Evolutionary conservation across 352 stramenopile genomes (phyloP), one percentile per base, ranked within the genome.

Genomic region (Pythium phragmiticola): DNA sequence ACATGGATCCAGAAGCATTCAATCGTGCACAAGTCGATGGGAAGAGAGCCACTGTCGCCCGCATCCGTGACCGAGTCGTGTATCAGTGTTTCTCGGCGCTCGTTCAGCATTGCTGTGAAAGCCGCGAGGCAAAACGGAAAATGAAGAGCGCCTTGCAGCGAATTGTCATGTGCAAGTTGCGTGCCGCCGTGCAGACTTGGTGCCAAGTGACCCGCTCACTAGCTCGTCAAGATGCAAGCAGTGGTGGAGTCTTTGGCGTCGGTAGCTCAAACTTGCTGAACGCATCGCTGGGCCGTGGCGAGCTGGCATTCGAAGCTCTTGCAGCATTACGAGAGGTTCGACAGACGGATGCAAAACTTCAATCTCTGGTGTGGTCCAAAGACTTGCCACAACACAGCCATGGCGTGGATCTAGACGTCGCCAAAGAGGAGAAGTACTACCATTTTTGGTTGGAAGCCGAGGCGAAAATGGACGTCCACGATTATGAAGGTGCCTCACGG

Each of bases 71-170:
- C 39, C 70, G 76, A 4, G 16, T 76, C 0, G 17, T 89, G 6
- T 81, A 77, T 62, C 77, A 73, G 50, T 69, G 69, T 3, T 92
- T 92, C 55, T 51, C 62, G 42, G 79, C 81, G 4, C 73, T 90
- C 16, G 76, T 77, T 2, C 39, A 70, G 30, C 82, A 92, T 37
- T 68, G 76, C 13, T 23, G 65, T 2, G 72, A 77, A 21, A 65
- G 61, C 6, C 45, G 59, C 6, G 70, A 80, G 36, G 67, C 41
- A 12, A 72, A 77, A 21, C 48, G 61, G 30, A 92, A 88, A 63
- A 69, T 92, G 48, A 60, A 41, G 5, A 45, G 28, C 9, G 74
- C 78, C 1, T 34, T 84, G 12, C 19, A 51, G 12, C 73, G 71
- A 0, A 60, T 80, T 14, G 30, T 67, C 12, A 74, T 60, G 12